These are phyloP conservation scores for Trichoderma citrinoviride DNA, from an alignment of 2,329 filamentous ascomycete species.

Conservation along the genomic window DNA sequence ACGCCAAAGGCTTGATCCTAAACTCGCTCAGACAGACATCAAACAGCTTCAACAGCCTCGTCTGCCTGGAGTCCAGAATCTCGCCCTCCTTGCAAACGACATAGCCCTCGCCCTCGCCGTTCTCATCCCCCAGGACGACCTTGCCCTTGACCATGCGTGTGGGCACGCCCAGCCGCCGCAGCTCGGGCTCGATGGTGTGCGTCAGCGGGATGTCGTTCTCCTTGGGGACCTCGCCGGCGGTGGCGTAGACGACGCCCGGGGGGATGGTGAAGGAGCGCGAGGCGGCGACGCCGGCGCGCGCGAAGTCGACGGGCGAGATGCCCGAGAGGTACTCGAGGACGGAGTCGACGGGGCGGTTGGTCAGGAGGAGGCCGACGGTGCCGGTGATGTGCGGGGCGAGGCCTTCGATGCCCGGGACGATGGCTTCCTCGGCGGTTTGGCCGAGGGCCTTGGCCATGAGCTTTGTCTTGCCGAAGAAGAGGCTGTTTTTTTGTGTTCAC, in stretches of 20 bases:
- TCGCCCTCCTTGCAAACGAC: slow-evolving; percentile 83
- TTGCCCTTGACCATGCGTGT: slow-evolving; percentile 85
- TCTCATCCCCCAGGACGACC: slow-evolving; percentile 65
- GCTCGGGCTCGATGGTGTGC: slow-evolving; percentile 84
- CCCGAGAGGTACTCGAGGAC: slow-evolving; percentile 70
- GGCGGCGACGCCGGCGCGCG: slow-evolving; percentile 77
- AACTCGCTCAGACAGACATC: slow-evolving; percentile 90
- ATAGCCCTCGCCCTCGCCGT: slow-evolving; percentile 59
- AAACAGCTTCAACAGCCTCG: slow-evolving; percentile 90
- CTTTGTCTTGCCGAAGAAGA: slow-evolving; percentile 99
- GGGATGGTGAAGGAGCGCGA: slow-evolving; percentile 77
- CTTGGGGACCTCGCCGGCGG: slow-evolving; percentile 72
- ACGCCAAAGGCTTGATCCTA: slow-evolving; percentile 73
- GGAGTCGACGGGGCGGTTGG: slow-evolving; percentile 66
- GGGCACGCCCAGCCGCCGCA: slow-evolving; percentile 85
- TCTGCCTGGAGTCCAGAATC: slow-evolving; percentile 84
- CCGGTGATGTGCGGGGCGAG: slow-evolving; percentile 71
- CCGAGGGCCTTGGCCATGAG: slow-evolving; percentile 97
- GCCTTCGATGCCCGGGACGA: slow-evolving; percentile 71
- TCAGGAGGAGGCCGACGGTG: slow-evolving; percentile 87
- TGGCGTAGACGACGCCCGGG: slow-evolving; percentile 75
- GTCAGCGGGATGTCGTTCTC: slow-evolving; percentile 84
- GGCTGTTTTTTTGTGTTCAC: slow-evolving; percentile 47
- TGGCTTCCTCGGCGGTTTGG: slow-evolving; percentile 70
- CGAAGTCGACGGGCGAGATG: slow-evolving; percentile 80